Percentiles rank a stretch among this genome's conserved stretches.
Evolutionary conservation across 2,329 filamentous ascomycete genomes (phyloP).

Genomic region (Exophiala sideris): DNA sequence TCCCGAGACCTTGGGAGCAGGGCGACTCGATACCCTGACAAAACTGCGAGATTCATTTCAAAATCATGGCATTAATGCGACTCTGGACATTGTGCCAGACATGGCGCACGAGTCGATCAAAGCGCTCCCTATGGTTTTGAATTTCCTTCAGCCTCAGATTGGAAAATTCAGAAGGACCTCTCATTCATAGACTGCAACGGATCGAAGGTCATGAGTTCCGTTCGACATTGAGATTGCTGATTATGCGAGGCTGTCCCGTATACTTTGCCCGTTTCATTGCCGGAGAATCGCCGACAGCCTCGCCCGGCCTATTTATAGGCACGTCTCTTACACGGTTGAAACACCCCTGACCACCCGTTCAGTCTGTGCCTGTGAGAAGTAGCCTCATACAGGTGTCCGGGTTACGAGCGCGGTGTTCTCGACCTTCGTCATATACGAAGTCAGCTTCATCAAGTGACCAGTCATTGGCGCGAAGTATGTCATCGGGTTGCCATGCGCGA

Average conservation of each 20-base stretch:
- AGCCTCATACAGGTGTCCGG: no score
- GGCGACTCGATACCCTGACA: not conserved
- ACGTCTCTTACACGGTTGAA: no score
- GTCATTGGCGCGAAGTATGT: no score
- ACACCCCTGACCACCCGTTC: no score
- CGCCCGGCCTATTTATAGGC: not conserved
- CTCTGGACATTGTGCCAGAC: not conserved
- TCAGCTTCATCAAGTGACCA: no score
- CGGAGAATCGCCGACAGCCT: not conserved
- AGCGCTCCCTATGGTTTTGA: not conserved
- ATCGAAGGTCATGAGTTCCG: no score
- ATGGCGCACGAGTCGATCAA: not conserved
- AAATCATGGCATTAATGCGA: not conserved
- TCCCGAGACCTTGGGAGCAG: not conserved
- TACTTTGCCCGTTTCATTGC: not conserved
- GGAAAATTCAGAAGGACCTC: not conserved
- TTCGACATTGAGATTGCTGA: not conserved
- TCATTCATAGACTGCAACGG: no score
- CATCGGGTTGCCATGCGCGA: no score
- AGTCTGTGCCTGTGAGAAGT: no score
- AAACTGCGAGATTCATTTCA: not conserved
- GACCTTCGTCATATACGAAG: no score
- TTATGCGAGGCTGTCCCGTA: not conserved
- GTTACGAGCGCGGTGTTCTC: no score
- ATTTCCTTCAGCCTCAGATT: not conserved